Evolutionary conservation across 108 stramenopile genomes (phyloP).

Genomic region (Skeletonema marinoi): DNA sequence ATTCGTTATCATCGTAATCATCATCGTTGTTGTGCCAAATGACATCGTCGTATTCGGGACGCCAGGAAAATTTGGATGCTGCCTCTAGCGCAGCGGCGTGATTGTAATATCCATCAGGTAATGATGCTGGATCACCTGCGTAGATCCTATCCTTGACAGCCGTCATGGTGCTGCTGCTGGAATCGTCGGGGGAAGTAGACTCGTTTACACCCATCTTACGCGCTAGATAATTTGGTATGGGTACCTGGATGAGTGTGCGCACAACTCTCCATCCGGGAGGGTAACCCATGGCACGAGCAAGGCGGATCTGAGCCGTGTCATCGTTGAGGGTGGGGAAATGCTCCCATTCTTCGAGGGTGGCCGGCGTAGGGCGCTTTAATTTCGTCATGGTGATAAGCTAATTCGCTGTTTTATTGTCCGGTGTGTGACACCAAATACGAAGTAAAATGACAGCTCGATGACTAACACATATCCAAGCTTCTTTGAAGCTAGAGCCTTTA

Average conservation of each 20-base stretch:
- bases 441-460: neutral
- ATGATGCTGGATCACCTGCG: conserved; percentile 43
- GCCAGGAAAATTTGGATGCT: conserved; percentile 41
- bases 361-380: conserved; percentile 34
- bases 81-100: conserved; percentile 41
- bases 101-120: conserved; percentile 54
- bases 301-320: conserved; percentile 41
- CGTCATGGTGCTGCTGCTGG: conserved; percentile 15
- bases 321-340: conserved; percentile 48
- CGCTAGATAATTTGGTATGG: conserved; percentile 35
- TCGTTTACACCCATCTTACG: conserved; percentile 8
- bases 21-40: conserved; percentile 48
- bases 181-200: conserved; percentile 10
- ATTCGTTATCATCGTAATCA: conserved; percentile 49
- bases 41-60: conserved; percentile 52
- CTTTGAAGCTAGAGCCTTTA: too few species aligned
- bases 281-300: conserved; percentile 85
- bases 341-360: conserved; percentile 50
- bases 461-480: neutral
- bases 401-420: neutral
- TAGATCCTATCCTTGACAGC: conserved; percentile 53
- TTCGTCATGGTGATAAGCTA: conserved; percentile 9
- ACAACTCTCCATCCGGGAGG: conserved; percentile 81
- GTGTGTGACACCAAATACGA: neutral
- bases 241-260: conserved; percentile 46